Conservation (phyloP, 2,329 filamentous ascomycete genomes). For the Colletotrichum costaricense region DNA sequence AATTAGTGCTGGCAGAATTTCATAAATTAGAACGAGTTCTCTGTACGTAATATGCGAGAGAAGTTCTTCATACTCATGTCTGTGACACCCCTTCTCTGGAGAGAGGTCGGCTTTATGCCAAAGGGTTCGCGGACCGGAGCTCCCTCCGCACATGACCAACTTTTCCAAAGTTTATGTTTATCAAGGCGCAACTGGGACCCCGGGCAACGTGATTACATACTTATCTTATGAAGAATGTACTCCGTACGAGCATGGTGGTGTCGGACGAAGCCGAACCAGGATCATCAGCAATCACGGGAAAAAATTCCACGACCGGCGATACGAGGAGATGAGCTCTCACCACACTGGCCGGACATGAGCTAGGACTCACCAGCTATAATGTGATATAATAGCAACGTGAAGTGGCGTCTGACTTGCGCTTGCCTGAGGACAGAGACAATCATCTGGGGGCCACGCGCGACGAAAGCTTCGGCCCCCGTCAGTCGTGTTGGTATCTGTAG, state of each 20-base stretch:
- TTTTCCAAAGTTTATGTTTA: neutral
- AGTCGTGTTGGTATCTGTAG: slow-evolving; percentile 37
- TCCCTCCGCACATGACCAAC: neutral
- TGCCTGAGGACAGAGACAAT: neutral
- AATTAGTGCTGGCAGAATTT: neutral
- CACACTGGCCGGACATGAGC: slow-evolving; percentile 3
- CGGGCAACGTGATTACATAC: neutral
- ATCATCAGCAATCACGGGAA: neutral
- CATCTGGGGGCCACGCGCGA: neutral
- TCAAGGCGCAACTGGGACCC: neutral
- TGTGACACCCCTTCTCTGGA: neutral
- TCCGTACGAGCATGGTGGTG: neutral
- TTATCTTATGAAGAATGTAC: too few relatives aligned
- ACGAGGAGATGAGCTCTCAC: neutral
- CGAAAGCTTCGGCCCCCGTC: slow-evolving; percentile 32
- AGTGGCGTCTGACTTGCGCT: neutral
- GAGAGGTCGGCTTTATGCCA: neutral
- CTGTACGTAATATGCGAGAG: neutral
- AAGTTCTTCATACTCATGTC: neutral
- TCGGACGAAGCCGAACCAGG: neutral
- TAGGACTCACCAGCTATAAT: neutral
- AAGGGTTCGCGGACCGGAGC: neutral
- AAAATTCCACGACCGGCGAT: neutral
- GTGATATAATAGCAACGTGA: neutral
- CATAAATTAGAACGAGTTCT: neutral